A percentile compares a stretch with the other conserved stretches of the same genome.
Conservation (phyloP, 192 early-diverging fungal species). For the Thamnidium elegans region DNA sequence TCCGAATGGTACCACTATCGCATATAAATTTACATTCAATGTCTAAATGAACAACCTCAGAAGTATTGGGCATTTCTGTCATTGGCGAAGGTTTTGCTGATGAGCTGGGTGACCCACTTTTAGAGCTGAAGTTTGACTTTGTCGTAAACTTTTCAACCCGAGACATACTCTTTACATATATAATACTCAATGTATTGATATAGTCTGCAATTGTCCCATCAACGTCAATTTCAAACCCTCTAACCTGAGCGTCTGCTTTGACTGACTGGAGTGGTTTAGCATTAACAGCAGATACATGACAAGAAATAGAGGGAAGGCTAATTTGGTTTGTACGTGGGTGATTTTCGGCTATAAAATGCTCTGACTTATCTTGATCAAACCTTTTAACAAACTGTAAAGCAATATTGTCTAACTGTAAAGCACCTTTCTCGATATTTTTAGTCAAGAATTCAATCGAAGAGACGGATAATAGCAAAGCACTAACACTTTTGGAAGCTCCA, state of each 20-base stretch:
- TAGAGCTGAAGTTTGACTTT: constrained; percentile 18
- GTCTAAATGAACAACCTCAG: constrained; percentile 40
- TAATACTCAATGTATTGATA: constrained; percentile 58
- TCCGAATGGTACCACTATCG: constrained; percentile 43
- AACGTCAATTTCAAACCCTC: constrained; percentile 72
- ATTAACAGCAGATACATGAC: constrained; percentile 43
- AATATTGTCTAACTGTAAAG: constrained; percentile 54
- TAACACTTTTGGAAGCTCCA: constrained; percentile 11
- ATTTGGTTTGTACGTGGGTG: constrained; percentile 56
- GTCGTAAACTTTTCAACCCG: constrained; percentile 50
- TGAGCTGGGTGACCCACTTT: neutral
- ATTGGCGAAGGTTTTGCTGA: neutral
- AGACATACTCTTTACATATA: constrained; percentile 60
- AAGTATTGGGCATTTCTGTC: neutral
- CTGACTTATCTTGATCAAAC: constrained; percentile 59
- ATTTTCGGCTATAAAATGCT: constrained; percentile 50
- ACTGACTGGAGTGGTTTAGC: constrained; percentile 40
- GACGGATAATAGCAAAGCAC: constrained; percentile 64
- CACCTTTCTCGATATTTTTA: constrained; percentile 54
- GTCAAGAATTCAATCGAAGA: constrained; percentile 57
- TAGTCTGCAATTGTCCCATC: constrained; percentile 64
- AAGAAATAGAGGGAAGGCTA: constrained; percentile 49
- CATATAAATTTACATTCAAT: constrained; percentile 50
- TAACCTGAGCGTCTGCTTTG: constrained; percentile 53
- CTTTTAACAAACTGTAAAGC: constrained; percentile 65